Percentiles rank a stretch among this genome's conserved stretches.
Conservation (phyloP, 2,329 filamentous ascomycete species). For the Aspergillus flavus region DNA sequence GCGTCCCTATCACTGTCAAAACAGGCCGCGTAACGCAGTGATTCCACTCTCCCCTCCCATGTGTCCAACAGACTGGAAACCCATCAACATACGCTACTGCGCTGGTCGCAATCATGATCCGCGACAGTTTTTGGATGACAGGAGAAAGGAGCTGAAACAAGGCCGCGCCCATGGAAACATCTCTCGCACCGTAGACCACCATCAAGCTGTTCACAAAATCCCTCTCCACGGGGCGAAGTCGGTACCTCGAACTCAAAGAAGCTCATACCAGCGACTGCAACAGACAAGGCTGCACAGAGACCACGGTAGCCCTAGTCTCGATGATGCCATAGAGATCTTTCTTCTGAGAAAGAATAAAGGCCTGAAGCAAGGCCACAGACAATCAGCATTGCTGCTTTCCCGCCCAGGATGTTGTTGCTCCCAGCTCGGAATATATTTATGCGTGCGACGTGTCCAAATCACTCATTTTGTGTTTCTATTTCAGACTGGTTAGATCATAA, state of each 20-base stretch:
- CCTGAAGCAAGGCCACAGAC: no score
- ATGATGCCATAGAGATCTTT: no score
- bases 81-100: constrained; percentile 52
- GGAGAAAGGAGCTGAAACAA: constrained; percentile 38
- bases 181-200: constrained; percentile 52
- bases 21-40: constrained; percentile 54
- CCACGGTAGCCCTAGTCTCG: no score
- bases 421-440: no score
- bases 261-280: constrained; percentile 16
- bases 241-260: constrained; percentile 51
- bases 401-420: no score
- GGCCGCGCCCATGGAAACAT: constrained; percentile 52
- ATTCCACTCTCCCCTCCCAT: constrained; percentile 49
- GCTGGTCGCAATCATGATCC: constrained; percentile 46
- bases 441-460: no score
- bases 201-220: constrained; percentile 49
- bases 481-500: no score
- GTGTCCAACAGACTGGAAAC: constrained; percentile 37
- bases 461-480: no score
- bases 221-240: constrained; percentile 31
- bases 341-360: no score
- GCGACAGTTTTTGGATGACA: constrained; percentile 46
- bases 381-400: no score
- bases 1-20: constrained; percentile 36
- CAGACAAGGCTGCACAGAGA: no score